phyloP scores from a whole-genome alignment of 768 basidiomycete species.

The Phallus indusiatus region DNA sequence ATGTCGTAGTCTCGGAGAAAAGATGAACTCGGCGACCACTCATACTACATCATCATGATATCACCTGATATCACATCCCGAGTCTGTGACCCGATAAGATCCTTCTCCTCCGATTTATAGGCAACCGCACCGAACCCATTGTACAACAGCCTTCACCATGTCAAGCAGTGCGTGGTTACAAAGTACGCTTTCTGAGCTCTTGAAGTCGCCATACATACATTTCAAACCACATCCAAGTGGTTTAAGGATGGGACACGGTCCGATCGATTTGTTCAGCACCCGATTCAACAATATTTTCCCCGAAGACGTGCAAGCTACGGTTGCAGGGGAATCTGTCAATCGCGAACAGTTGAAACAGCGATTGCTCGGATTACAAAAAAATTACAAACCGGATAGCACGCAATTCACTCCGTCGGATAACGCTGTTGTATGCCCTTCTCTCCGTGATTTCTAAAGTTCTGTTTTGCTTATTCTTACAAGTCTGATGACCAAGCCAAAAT shows the following conservation, averaged over 20 bases:
- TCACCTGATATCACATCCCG: no score
- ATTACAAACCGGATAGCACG: constrained; percentile 5
- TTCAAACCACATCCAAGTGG: neutral
- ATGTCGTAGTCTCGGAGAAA: no score
- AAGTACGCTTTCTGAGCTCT: neutral
- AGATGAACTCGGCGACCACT: no score
- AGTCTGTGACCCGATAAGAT: no score
- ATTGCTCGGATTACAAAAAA: neutral
- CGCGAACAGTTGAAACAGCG: neutral
- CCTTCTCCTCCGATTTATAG: no score
- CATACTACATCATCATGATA: no score
- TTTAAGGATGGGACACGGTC: neutral
- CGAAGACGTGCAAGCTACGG: neutral
- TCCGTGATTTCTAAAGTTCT: neutral
- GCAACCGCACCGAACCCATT: no score
- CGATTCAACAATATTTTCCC: constrained; percentile 6
- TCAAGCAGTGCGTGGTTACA: neutral
- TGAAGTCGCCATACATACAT: neutral
- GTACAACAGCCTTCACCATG: neutral
- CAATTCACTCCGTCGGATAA: neutral
- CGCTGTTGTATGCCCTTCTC: neutral
- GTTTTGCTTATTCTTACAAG: neutral
- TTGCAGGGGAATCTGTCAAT: constrained; percentile 1
- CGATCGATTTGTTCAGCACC: constrained; percentile 7
- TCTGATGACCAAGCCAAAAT: neutral